Conservation (phyloP, 805 yeast species). For the Monosporozyma aerobia region DNA sequence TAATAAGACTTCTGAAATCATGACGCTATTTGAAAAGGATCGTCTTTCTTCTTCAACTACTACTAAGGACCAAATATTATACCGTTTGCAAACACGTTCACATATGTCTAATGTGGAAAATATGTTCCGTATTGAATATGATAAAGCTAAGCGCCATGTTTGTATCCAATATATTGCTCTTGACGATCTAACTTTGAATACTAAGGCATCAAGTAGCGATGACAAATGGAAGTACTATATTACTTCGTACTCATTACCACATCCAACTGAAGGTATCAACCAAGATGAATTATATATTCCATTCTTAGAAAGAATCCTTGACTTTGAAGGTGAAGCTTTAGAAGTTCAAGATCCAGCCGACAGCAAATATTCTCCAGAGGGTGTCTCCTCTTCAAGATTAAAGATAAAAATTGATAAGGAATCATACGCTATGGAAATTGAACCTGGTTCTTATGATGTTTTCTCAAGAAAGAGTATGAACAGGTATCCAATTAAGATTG, state of each 20-base stretch:
- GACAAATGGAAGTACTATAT: constrained; percentile 89
- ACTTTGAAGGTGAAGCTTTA: constrained; percentile 41
- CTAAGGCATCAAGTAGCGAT: constrained; percentile 41
- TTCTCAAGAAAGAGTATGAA: constrained; percentile 55
- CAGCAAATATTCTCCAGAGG: constrained; percentile 35
- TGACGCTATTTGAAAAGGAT: constrained; percentile 75
- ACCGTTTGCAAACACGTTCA: constrained; percentile 78
- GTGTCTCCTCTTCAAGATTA: constrained; percentile 58
- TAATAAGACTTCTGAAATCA: constrained; percentile 66
- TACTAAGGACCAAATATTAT: constrained; percentile 79
- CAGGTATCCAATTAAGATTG: constrained; percentile 24
- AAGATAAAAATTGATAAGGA: constrained; percentile 71
- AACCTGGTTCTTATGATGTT: constrained; percentile 68
- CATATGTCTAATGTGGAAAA: constrained; percentile 81
- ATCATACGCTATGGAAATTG: constrained; percentile 74
- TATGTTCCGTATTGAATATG: constrained; percentile 79
- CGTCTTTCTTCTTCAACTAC: constrained; percentile 55
- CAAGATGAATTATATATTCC: constrained; percentile 71
- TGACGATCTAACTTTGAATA: constrained; percentile 76
- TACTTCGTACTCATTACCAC: constrained; percentile 86
- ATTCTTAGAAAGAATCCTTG: constrained; percentile 54
- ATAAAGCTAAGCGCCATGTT: constrained; percentile 43
- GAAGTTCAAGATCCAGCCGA: constrained; percentile 1
- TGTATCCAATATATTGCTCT: constrained; percentile 76
- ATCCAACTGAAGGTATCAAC: constrained; percentile 94